A percentile compares a stretch with the other conserved stretches of the same genome.
Evolutionary conservation across 495 filamentous ascomycete species (phyloP).

Genomic region (Platismatia glauca): DNA sequence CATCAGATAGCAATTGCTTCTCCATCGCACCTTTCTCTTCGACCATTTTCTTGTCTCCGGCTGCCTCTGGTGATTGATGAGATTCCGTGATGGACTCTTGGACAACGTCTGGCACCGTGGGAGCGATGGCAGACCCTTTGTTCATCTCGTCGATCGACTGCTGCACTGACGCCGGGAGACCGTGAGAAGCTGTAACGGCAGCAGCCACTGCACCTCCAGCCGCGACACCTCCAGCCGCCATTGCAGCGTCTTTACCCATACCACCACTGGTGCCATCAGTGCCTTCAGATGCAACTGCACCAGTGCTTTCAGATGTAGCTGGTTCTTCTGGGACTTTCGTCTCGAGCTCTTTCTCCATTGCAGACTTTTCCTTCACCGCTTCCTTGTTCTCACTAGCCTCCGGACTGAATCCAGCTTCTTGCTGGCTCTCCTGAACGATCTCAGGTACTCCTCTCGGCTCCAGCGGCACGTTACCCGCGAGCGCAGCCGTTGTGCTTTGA

Average conservation of each 20-base stretch:
- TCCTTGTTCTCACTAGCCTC: conserved; percentile 51
- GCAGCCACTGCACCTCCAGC: conserved; percentile 30
- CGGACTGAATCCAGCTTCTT: conserved; percentile 46
- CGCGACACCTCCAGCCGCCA: conserved; percentile 34
- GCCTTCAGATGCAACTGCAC: conserved; percentile 46
- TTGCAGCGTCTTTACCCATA: conserved; percentile 28
- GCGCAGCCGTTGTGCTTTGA: conserved; percentile 36
- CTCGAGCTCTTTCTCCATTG: conserved; percentile 52
- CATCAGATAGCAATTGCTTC: conserved; percentile 52
- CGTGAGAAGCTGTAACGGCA: conserved; percentile 30
- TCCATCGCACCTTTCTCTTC: conserved; percentile 72
- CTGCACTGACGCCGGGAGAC: conserved; percentile 21
- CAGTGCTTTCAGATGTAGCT: conserved; percentile 48
- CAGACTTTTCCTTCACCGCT: conserved; percentile 52
- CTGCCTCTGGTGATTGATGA: conserved; percentile 58
- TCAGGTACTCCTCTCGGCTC: conserved; percentile 47
- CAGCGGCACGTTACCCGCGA: conserved; percentile 47
- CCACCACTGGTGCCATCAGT: conserved; percentile 32
- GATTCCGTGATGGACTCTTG: conserved; percentile 63
- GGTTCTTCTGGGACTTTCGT: conserved; percentile 48
- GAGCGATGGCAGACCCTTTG: conserved; percentile 24
- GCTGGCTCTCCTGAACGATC: conserved; percentile 58
- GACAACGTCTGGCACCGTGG: conserved; percentile 60
- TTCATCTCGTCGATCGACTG: conserved; percentile 29
- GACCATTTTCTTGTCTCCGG: conserved; percentile 55